Evolutionary conservation across 371 early-diverging fungal species (phyloP).

Genomic region (Syncephalis plumigaleata): DNA sequence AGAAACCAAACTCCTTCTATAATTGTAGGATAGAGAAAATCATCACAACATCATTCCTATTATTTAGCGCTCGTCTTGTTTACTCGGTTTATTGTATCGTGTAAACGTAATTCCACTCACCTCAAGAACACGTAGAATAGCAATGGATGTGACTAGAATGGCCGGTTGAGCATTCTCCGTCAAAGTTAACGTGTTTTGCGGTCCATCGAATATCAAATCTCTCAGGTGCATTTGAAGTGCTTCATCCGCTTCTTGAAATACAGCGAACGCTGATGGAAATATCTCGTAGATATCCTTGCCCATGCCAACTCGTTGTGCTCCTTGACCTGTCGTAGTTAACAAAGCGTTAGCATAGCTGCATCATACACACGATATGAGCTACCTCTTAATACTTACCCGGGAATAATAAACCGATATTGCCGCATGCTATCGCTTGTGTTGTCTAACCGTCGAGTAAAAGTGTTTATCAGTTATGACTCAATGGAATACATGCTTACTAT

Average conservation of each 20-base stretch:
- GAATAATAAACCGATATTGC: neutral
- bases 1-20: slow-evolving; percentile 54
- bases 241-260: slow-evolving; percentile 82
- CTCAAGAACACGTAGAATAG: slow-evolving; percentile 73
- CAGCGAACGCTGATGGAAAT: slow-evolving; percentile 53
- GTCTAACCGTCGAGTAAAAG: too few relatives aligned
- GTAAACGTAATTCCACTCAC: slow-evolving; percentile 7
- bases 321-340: slow-evolving; percentile 45
- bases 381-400: neutral
- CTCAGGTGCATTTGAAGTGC: slow-evolving; percentile 47
- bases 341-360: neutral
- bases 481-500: too few relatives aligned
- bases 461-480: too few relatives aligned
- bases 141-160: slow-evolving; percentile 79
- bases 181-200: slow-evolving; percentile 42
- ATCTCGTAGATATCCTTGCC: slow-evolving; percentile 71
- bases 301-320: slow-evolving; percentile 85
- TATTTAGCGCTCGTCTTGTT: too few relatives aligned
- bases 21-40: neutral
- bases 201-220: slow-evolving; percentile 72
- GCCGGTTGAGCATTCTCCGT: slow-evolving; percentile 93
- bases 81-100: too few relatives aligned
- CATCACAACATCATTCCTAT: neutral
- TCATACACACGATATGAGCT: neutral
- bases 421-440: neutral